phyloP scores from a whole-genome alignment of 768 basidiomycete genomes.

The Gymnopilus junonius region DNA sequence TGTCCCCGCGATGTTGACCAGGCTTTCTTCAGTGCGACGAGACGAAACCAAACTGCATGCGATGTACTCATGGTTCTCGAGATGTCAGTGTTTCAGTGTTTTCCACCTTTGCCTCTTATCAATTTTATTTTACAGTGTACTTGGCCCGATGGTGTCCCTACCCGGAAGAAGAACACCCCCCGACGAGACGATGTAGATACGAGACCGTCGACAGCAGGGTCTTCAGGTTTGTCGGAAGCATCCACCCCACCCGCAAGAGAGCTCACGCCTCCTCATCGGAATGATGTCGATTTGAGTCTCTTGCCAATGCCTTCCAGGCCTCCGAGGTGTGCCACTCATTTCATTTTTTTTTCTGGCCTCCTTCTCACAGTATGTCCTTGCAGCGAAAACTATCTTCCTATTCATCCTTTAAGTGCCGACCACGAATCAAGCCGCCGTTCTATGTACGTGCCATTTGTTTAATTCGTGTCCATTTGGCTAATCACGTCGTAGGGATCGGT shows the following conservation, averaged over 20 bases:
- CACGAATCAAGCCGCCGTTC: conserved; percentile 49
- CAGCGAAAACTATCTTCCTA: conserved; percentile 51
- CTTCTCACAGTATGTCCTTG: not conserved
- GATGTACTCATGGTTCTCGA: conserved; percentile 85
- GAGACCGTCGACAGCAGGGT: conserved; percentile 76
- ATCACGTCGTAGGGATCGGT: conserved; percentile 37
- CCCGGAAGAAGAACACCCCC: conserved; percentile 65
- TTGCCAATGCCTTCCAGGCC: conserved; percentile 46
- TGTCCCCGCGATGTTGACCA: not conserved
- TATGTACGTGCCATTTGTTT: conserved; percentile 40
- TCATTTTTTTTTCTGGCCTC: conserved; percentile 18
- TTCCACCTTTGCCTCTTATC: not conserved
- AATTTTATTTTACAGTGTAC: conserved; percentile 58
- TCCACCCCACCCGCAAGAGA: conserved; percentile 77
- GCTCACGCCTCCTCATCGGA: conserved; percentile 63
- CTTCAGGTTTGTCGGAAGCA: conserved; percentile 70
- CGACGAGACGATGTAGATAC: conserved; percentile 65
- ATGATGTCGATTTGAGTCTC: conserved; percentile 42
- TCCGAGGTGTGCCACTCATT: conserved; percentile 37
- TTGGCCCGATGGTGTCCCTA: conserved; percentile 81
- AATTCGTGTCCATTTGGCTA: conserved; percentile 11
- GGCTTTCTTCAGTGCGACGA: conserved; percentile 76
- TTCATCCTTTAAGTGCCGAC: conserved; percentile 49
- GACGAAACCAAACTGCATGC: conserved; percentile 83
- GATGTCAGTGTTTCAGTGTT: conserved; percentile 55